A percentile compares a stretch with the other conserved stretches of the same genome.
phyloP scores from a whole-genome alignment of 139 green algal species.

The Zygnema circumcarinatum region DNA sequence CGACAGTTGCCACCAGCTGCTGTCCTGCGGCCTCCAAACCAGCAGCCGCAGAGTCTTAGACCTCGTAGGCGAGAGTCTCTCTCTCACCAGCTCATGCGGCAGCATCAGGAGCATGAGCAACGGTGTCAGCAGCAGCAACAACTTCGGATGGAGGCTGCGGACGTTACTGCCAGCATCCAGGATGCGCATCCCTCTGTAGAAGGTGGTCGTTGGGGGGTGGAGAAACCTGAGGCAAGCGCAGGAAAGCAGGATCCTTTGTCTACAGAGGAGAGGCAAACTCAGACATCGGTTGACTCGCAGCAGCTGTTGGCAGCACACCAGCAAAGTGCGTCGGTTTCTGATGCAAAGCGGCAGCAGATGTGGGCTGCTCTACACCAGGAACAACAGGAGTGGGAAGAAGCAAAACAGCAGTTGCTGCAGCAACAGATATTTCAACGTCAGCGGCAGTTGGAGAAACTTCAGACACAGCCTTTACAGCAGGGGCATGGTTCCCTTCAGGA shows the following conservation, averaged over 20 bases:
- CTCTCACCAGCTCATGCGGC: conserved; percentile 1
- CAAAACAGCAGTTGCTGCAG: conserved; percentile 26
- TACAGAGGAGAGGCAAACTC: not conserved
- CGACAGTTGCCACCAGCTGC: not conserved
- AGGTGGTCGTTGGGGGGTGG: not conserved
- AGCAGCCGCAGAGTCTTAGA: not conserved
- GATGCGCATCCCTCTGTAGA: not conserved
- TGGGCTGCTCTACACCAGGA: conserved; percentile 4
- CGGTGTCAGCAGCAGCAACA: conserved; percentile 4
- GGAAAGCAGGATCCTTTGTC: not conserved
- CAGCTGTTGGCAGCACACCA: not conserved
- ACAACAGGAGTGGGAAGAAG: conserved; percentile 6
- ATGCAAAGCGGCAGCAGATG: conserved; percentile 11
- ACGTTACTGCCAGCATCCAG: not conserved
- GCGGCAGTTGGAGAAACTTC: conserved; percentile 5
- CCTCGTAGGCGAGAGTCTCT: not conserved
- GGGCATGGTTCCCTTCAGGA: not conserved
- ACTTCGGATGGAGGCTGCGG: not conserved
- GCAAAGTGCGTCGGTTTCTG: no score
- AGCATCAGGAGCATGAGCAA: conserved; percentile 19
- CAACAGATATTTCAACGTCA: conserved; percentile 2
- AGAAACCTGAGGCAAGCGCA: not conserved
- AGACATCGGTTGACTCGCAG: not conserved
- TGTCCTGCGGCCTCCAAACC: not conserved
- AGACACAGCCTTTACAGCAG: not conserved